Evolutionary conservation across 495 filamentous ascomycete species (phyloP), one percentile per base, ranked within the genome.

Genomic region (Aspergillus biplanus): DNA sequence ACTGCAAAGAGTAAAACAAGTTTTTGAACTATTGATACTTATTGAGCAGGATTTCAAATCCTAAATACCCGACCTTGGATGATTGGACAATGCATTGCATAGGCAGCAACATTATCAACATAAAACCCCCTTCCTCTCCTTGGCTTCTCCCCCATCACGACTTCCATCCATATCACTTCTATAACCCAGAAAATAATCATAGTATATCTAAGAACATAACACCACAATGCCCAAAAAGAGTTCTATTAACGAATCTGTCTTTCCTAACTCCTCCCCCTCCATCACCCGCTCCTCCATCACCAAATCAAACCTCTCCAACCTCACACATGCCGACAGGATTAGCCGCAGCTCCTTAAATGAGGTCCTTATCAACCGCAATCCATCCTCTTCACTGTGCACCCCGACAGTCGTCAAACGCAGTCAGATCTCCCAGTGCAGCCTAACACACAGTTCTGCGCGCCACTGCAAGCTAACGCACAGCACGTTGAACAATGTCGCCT

Each of bases 251-350:
- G 35, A 62, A 35, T 55, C 42, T 16, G 27, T 7, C 7, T 54
- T 70, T 47, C 47, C 52, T 4, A 58, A 63, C 42, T 58, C 66
- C 16, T 49, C 65, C 49, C 64, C 67, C 18, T 46, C 49, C 6
- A 63, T 74, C 52, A 50, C 48, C 13, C 67, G 66, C 56, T 74
- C 67, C 11, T 59, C 55, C 9, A 64, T 74, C 56, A 60, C 6
- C 12, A 47, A 63, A 13, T 65, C 64, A 54, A 60, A 55, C 34
- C 64, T 74, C 47, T 58, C 39, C 15, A 62, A 65, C 59, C 67
- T 72, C 34, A 58, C 49, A 33, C 27, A 63, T 11, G 33, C 63
- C 1, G 65, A 64, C 42, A 57, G 47, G 9, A 70, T 73, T 42
- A 52, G 32, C 18, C 65, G 65, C 33, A 64, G 64, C 44, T 42